Evolutionary conservation across 257 asterid species (phyloP), one percentile per base, ranked within the genome.

Genomic region (Cinchona pubescens): DNA sequence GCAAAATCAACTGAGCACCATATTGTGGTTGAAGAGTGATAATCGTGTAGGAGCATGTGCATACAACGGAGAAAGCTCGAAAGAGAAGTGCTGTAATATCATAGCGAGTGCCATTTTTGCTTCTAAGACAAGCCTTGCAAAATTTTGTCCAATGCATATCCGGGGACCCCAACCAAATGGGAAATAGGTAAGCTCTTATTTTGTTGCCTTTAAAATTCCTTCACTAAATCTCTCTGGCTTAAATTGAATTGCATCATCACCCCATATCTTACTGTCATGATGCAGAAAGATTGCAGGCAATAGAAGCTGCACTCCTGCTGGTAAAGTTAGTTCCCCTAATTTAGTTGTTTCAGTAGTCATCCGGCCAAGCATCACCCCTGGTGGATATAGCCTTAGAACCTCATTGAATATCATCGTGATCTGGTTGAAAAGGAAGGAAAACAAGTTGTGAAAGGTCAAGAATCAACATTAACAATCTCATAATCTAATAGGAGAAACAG

Each of bases 141-240:
- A 81, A 43, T 65, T 63, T 70, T 81, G 85, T 19, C 78, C 82
- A 10, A 79, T 75, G 65, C 85, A 82, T 15, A 58, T 67, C 23
- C 85, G 79, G 16, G 85, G 82, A 53, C 85, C 85, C 75, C 75
- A 78, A 40, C 85, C 70, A 16, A 82, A 82, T 23, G 82, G 80
- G 25, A 78, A 75, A 4, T n/a, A 82, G 16, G 72, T 55, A 6
- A 69, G 49, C 42, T 65, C 71, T 8, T 80, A 83, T 3, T 79
- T 79, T 71, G 74, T 82, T 43, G 83, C 83, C 58, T 75, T 75
- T 2, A 25, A n/a, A 7, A 78, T 37, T 27, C 81, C 85, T 38
- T 78, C 79, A 1, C 35, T 67, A 49, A 78, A 82, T 59, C 85
- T 82, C 70, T 78, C 79, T 14, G 83, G 85, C 0, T 82, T 82